These are phyloP conservation scores for Botryosphaeria dothidea DNA, from an alignment of 2,329 filamentous ascomycete genomes.

Conservation along the genomic window DNA sequence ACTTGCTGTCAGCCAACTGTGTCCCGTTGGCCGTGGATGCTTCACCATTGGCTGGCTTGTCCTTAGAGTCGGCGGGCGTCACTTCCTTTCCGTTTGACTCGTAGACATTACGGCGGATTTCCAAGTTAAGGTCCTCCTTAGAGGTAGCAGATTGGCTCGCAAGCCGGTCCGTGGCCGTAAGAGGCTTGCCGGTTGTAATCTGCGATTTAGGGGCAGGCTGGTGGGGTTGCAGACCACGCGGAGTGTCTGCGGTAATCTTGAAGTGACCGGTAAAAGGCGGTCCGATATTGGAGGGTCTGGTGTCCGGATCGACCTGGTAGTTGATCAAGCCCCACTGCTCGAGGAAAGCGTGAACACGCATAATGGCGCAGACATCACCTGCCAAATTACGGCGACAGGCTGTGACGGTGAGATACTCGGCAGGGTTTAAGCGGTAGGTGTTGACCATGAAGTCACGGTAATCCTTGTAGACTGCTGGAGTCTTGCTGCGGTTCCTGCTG, in stretches of 20 bases:
- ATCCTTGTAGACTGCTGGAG: constrained; percentile 94
- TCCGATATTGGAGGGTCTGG: constrained; percentile 90
- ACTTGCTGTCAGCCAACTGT: constrained; percentile 62
- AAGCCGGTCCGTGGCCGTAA: constrained; percentile 69
- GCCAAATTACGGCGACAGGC: constrained; percentile 93
- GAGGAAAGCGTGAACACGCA: constrained; percentile 96
- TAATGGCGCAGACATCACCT: constrained; percentile 97
- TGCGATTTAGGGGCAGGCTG: constrained; percentile 80
- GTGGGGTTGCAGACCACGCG: constrained; percentile 90
- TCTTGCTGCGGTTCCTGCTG: constrained; percentile 96
- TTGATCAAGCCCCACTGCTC: constrained; percentile 99
- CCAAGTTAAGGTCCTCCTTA: constrained; percentile 85
- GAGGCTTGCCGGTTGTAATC: constrained; percentile 60
- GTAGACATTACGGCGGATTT: constrained; percentile 93
- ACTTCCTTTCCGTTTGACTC: constrained; percentile 88
- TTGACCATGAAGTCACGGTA: constrained; percentile 99
- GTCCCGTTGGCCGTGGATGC: constrained; percentile 66
- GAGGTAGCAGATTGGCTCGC: constrained; percentile 64
- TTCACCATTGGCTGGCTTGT: constrained; percentile 61
- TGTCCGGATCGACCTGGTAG: constrained; percentile 98
- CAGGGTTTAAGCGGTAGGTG: constrained; percentile 92
- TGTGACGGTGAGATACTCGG: constrained; percentile 95
- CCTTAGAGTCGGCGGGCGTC: constrained; percentile 68
- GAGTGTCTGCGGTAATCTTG: constrained; percentile 92
- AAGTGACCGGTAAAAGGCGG: constrained; percentile 98